Evolutionary conservation across 345 rosid genomes (phyloP), one percentile per base, ranked within the genome.

Genomic region (Aethionema arabicum): DNA sequence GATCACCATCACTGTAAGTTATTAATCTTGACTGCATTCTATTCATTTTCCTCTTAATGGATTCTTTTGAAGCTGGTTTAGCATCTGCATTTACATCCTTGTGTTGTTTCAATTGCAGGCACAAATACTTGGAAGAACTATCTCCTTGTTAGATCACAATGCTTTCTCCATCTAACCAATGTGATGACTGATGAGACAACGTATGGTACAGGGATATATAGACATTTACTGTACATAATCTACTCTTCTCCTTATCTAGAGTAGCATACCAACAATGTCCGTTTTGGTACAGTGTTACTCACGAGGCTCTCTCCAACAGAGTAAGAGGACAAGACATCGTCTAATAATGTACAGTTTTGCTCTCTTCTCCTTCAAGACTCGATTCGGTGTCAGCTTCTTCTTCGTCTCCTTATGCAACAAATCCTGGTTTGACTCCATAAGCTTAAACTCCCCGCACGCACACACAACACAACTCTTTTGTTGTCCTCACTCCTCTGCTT

Each of bases 251-350:
- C 27, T 21, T 21, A 21, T 21, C 27, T 21, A 21, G 27, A 41
- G 4, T 42, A 31, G 12, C 63, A 10, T 59, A 59, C 14, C 52
- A 44, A 43, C 32, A 39, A 7, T 9, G 57, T 50, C 27, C 27
- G 2, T 62, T 50, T 42, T 47, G 43, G 31, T 14, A 43, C 4
- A 9, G 47, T 43, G 59, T 61, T 69, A 65, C 54, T 78, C 84
- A 61, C 82, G 73, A 62, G 78, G 60, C 66, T 83, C 78, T 80
- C 68, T 81, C 91, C 91, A 89, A 71, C 95, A 86, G 51, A 84
- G 77, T 73, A 81, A 86, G 88, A 84, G 84, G 51, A 59, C 61
- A 12, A 86, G 63, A 30, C 96, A 88, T 4, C 79, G 80, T 37
- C 79, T 74, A 5, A 88, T 74, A 63, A 86, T 78, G 72, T 84